A percentile compares a stretch with the other conserved stretches of the same genome.
Conservation (phyloP, 768 basidiomycete species). For the Leccinum disarticulatum region DNA sequence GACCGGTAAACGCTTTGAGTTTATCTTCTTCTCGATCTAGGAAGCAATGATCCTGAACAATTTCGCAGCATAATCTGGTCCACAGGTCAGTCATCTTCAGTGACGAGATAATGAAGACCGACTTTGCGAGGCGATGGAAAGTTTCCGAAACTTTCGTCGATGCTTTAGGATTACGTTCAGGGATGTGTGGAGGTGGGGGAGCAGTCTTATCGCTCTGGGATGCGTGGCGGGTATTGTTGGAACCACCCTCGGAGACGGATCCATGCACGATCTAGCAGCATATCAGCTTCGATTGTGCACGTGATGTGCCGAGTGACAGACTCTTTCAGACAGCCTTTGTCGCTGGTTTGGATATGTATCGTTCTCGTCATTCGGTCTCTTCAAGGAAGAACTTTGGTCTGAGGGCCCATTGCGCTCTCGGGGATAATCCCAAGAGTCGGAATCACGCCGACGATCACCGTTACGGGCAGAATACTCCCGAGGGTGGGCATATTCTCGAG, state of each 20-base stretch:
- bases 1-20: constrained; percentile 47
- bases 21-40: constrained; percentile 48
- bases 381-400: constrained; percentile 22
- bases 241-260: constrained; percentile 8
- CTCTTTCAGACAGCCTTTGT: constrained; percentile 26
- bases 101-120: constrained; percentile 12
- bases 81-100: constrained; percentile 12
- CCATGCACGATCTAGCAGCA: constrained; percentile 13
- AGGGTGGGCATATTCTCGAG: constrained; percentile 23
- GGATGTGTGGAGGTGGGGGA: neutral
- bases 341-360: constrained; percentile 30
- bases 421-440: constrained; percentile 22
- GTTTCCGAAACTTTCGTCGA: constrained; percentile 24
- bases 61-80: constrained; percentile 45
- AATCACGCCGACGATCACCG: constrained; percentile 25
- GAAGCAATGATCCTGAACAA: constrained; percentile 42
- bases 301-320: constrained; percentile 17
- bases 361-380: constrained; percentile 26
- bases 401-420: constrained; percentile 19
- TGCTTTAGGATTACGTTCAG: constrained; percentile 7
- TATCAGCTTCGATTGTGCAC: constrained; percentile 10
- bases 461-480: constrained; percentile 20
- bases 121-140: constrained; percentile 43
- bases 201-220: constrained; percentile 10
- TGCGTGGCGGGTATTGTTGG: constrained; percentile 4